A percentile compares a stretch with the other conserved stretches of the same genome.
These are phyloP conservation scores for Naematelia aurantialba DNA, from an alignment of 768 basidiomycete genomes.

Conservation along the genomic window DNA sequence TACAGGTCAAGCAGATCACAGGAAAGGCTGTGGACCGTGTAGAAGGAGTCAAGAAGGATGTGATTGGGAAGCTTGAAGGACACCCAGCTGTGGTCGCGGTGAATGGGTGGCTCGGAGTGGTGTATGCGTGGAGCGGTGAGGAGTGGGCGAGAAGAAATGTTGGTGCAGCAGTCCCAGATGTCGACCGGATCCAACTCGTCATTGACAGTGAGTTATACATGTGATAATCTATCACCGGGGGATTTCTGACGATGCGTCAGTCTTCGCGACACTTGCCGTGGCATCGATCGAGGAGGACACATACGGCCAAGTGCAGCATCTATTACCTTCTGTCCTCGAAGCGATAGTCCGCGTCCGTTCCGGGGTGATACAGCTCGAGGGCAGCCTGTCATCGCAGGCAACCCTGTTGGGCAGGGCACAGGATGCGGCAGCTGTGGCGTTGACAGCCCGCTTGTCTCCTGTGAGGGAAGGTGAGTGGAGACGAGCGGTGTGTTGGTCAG, in stretches of 20 bases:
- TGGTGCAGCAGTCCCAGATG: slow-evolving; percentile 7
- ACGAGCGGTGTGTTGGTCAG: background rate
- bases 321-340: slow-evolving; percentile 40
- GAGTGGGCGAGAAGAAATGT: slow-evolving; percentile 32
- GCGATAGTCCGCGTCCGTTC: slow-evolving; percentile 35
- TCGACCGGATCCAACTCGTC: slow-evolving; percentile 14
- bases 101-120: slow-evolving; percentile 12
- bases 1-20: slow-evolving; percentile 11
- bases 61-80: slow-evolving; percentile 26
- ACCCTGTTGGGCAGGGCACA: slow-evolving; percentile 8
- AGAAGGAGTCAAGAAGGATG: slow-evolving; percentile 21
- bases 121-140: slow-evolving; percentile 26
- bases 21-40: slow-evolving; percentile 11
- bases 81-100: slow-evolving; percentile 22
- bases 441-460: slow-evolving; percentile 1
- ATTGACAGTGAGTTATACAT: slow-evolving; percentile 31
- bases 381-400: slow-evolving; percentile 20
- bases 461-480: slow-evolving; percentile 1
- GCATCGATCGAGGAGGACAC: slow-evolving; percentile 45
- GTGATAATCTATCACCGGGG: background rate
- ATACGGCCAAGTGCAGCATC: slow-evolving; percentile 46
- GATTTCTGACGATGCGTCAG: slow-evolving; percentile 14
- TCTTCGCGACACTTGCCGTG: slow-evolving; percentile 33
- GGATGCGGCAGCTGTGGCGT: slow-evolving; percentile 1
- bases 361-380: slow-evolving; percentile 22